Evolutionary conservation across 2,329 filamentous ascomycete species (phyloP), one percentile per base, ranked within the genome.

Genomic region (Diaporthe citri): DNA sequence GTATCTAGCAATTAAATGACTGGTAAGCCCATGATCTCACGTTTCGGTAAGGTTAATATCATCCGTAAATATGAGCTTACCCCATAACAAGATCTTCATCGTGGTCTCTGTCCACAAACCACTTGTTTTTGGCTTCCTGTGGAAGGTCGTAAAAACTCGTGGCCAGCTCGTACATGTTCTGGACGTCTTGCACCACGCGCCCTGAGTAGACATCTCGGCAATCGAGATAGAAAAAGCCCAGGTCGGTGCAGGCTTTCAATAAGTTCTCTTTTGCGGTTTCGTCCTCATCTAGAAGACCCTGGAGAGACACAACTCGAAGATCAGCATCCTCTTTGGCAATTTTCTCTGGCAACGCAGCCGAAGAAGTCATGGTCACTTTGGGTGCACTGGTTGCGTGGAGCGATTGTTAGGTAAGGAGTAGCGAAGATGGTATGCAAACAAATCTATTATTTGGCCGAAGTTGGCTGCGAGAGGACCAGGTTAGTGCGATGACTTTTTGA

Each of bases 151-250:
- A 69, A 12, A 69, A 69, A 15, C 48, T 39, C 17, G 12, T 69
- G 4, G 46, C 46, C 8, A 69, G 9, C 48, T n/a, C 7, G 34
- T 69, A 69, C 64, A 69, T 69, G 6, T 69, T 41, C n/a, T 69
- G 46, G 15, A 69, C 64, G 4, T 69, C 64, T 28, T 69, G 15
- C 34, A 55, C 41, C 36, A 69, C 64, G 1, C 10, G 46, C 9
- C 64, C 64, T 1, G 64, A 69, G 34, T 17, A 15, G 48, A 55
- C 64, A 41, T 55, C 48, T 25, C 46, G 64, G 48, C 64, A 69
- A 34, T 69, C 64, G n/a, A 69, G 64, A 31, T 69, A 69, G 34
- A 69, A 69, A 22, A 69, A 69, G 13, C 64, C 64, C 6, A 69
- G 34, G 34, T 69, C 64, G 34, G 64, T 69, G 48, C 64, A 69